Evolutionary conservation across 495 filamentous ascomycete genomes (phyloP), one percentile per base, ranked within the genome.

Genomic region (Viridothelium virens): DNA sequence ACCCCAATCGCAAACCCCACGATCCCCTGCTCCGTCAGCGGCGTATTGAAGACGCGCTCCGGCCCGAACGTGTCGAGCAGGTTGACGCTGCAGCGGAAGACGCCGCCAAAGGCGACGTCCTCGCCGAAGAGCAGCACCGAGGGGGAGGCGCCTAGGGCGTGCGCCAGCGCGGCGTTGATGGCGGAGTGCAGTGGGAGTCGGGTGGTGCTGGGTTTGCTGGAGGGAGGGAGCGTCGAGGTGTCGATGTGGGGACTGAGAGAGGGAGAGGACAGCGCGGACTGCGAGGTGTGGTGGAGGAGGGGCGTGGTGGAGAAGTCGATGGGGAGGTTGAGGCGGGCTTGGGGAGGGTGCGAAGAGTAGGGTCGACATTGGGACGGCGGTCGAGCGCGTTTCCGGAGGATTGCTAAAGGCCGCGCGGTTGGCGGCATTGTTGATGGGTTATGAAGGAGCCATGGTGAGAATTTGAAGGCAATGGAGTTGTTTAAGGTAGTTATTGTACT

Each of bases 11-110:
- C 95, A 72, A 97, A 97, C 0, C 94, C 94, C 63, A 93, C 84
- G 70, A 98, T 96, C 0, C 94, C 94, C 76, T 97, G 94, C 71
- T 98, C 94, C 12, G 87, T 88, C 70, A 98, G 77, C 1, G 94
- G 95, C 31, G 95, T 97, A 75, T 98, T 98, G 81, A 98, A 98
- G 38, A 98, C 92, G 62, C 95, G 82, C 67, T 93, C 89, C 18
- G 85, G 82, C 3, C 94, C 94, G 75, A 94, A 97, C 64, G 89
- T 88, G 56, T 88, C 87, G 34, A 91, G 85, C 10, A 98, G 84
- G 71, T 92, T 89, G 86, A 91, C 91, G 48, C 90, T 93, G 78
- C 93, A 97, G 39, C 94, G 87, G 76, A 98, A 98, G 31, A 98
- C 94, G 37, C 94, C 94, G 14, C 94, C 94, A 70, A 98, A 98